Conservation (phyloP, 2,329 filamentous ascomycete genomes). For the Diaporthe eres region DNA sequence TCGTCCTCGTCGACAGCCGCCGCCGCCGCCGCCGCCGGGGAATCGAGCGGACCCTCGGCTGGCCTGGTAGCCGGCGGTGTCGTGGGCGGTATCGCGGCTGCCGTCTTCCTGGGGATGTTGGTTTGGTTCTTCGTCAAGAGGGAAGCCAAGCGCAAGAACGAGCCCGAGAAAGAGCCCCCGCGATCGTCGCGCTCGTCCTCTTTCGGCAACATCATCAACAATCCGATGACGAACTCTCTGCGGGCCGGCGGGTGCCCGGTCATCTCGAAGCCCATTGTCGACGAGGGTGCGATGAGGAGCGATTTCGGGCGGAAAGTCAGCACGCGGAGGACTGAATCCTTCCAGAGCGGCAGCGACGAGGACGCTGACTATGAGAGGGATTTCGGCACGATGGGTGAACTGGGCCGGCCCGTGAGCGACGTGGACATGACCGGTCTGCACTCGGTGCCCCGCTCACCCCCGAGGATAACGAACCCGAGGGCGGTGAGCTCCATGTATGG, state of each 20-base stretch:
- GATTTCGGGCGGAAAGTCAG: slow-evolving; percentile 65
- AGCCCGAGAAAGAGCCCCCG: slow-evolving; percentile 38
- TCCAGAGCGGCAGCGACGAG: slow-evolving; percentile 29
- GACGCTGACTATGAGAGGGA: slow-evolving; percentile 32
- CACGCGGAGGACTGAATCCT: slow-evolving; percentile 40
- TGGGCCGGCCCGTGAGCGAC: slow-evolving; percentile 35
- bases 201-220: slow-evolving; percentile 68
- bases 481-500: slow-evolving; percentile 42
- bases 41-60: slow-evolving; percentile 50
- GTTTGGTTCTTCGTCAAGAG: slow-evolving; percentile 56
- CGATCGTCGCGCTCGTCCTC: slow-evolving; percentile 52
- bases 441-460: slow-evolving; percentile 35
- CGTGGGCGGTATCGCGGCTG: slow-evolving; percentile 59
- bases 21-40: slow-evolving; percentile 43
- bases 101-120: slow-evolving; percentile 56
- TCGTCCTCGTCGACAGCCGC: slow-evolving; percentile 45
- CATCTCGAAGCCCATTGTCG: slow-evolving; percentile 69
- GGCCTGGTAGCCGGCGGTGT: slow-evolving; percentile 64
- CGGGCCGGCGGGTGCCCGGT: slow-evolving; percentile 45
- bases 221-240: slow-evolving; percentile 59
- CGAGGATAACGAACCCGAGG: slow-evolving; percentile 43
- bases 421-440: slow-evolving; percentile 45
- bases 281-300: slow-evolving; percentile 58
- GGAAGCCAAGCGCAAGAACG: slow-evolving; percentile 46
- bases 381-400: slow-evolving; percentile 10